A percentile compares a stretch with the other conserved stretches of the same genome.
Conservation (phyloP, 371 early-diverging fungal species). For the Thermomucor indicae-seudaticae region DNA sequence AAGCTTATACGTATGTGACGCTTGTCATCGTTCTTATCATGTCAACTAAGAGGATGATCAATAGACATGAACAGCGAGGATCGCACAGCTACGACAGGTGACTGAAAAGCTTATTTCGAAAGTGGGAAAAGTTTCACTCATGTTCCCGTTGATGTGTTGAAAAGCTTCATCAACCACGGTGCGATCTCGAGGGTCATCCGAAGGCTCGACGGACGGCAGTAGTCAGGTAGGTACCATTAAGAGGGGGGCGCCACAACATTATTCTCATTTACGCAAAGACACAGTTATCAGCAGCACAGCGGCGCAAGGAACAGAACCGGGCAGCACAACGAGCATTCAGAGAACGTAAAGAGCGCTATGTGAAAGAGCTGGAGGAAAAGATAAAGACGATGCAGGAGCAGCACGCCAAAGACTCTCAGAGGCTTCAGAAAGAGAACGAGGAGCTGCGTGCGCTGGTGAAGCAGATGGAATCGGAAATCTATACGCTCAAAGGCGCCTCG, state of each 20-base stretch:
- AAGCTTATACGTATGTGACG: too few species aligned
- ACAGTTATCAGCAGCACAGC: background rate
- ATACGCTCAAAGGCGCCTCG: constrained; percentile 20
- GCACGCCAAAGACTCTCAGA: constrained; percentile 4
- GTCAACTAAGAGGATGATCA: too few species aligned
- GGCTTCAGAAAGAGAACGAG: constrained; percentile 18
- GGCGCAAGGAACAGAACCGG: constrained; percentile 52
- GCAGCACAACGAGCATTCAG: constrained; percentile 68
- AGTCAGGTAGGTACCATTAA: too few species aligned
- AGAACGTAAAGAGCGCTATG: constrained; percentile 61
- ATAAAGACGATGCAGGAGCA: constrained; percentile 49
- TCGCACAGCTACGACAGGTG: constrained; percentile 6
- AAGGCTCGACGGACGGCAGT: too few species aligned
- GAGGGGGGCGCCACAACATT: background rate
- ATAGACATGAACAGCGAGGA: constrained; percentile 6
- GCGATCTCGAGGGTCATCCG: too few species aligned
- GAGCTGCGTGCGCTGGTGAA: constrained; percentile 8
- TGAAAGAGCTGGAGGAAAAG: constrained; percentile 56
- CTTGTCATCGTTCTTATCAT: too few species aligned
- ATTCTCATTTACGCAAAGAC: background rate
- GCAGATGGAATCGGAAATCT: constrained; percentile 24
- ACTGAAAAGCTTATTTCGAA: too few species aligned
- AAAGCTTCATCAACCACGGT: too few species aligned
- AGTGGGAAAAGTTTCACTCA: too few species aligned
- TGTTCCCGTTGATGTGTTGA: too few species aligned